Conservation (phyloP, 176 grass and related monocot species). For the Carex parvula region DNA sequence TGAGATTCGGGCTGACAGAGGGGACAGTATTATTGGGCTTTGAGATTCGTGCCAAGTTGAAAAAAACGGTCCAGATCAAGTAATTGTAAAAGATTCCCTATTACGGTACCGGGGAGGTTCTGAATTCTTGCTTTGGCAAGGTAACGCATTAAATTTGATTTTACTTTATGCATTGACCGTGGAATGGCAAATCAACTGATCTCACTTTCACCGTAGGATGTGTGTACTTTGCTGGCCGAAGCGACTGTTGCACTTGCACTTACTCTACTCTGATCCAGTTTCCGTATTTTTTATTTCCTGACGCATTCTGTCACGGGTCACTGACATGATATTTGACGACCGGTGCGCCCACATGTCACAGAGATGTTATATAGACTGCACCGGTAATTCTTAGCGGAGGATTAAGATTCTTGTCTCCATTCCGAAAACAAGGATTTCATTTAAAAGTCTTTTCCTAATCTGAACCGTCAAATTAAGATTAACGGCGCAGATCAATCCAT, state of each 20-base stretch:
- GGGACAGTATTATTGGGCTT: no score
- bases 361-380: background rate
- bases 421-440: no score
- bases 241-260: background rate
- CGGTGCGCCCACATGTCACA: background rate
- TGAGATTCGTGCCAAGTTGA: no score
- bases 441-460: no score
- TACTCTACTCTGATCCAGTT: background rate
- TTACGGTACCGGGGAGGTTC: no score
- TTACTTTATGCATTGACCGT: background rate
- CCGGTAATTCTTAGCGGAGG: background rate
- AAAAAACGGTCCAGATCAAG: no score
- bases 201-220: background rate
- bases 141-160: background rate
- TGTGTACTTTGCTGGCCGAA: slow-evolving; percentile 19
- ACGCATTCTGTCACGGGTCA: background rate
- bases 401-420: background rate
- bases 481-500: no score
- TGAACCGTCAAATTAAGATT: no score
- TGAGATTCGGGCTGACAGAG: no score
- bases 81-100: no score
- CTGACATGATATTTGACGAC: background rate
- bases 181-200: slow-evolving; percentile 18
- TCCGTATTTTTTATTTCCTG: background rate
- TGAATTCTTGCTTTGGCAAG: background rate